Percentiles rank a stretch among this genome's conserved stretches.
phyloP scores from a whole-genome alignment of 2,329 filamentous ascomycete genomes.

The Dactylonectria macrodidyma region DNA sequence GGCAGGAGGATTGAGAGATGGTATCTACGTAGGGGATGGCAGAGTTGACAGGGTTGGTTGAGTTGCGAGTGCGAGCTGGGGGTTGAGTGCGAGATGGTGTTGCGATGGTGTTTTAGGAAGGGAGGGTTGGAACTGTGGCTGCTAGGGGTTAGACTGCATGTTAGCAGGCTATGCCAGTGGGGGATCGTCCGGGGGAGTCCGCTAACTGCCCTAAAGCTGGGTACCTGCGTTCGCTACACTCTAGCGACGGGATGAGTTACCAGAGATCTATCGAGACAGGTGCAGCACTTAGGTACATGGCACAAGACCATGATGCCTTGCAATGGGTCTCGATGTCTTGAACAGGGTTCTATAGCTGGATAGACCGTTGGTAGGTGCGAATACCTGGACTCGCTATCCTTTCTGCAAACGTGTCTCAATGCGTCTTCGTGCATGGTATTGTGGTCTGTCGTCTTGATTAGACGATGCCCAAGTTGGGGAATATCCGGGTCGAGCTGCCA shows the following conservation, averaged over 20 bases:
- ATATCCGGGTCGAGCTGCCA: slow-evolving; percentile 25
- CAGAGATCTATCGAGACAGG: not conserved
- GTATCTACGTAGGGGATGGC: slow-evolving; percentile 9
- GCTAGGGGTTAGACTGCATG: not conserved
- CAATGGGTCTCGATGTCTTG: not conserved
- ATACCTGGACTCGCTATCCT: not conserved
- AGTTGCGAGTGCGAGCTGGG: slow-evolving; percentile 7
- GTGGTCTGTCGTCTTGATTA: slow-evolving; percentile 21
- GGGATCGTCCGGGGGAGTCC: slow-evolving; percentile 4
- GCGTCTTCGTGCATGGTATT: slow-evolving; percentile 26
- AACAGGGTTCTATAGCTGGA: not conserved
- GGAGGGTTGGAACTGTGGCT: not conserved
- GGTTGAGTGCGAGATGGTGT: slow-evolving; percentile 8
- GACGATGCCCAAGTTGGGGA: slow-evolving; percentile 2
- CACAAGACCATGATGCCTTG: not conserved
- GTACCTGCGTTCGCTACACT: slow-evolving; percentile 8
- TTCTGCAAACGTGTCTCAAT: slow-evolving; percentile 5
- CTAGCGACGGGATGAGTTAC: not conserved
- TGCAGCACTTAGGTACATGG: too few relatives aligned
- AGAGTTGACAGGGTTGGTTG: slow-evolving; percentile 17
- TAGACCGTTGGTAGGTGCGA: not conserved
- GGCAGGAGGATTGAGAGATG: slow-evolving; percentile 12
- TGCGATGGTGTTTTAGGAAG: not conserved
- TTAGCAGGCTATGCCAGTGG: slow-evolving; percentile 7
- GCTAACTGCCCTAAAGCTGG: not conserved